Evolutionary conservation across 192 early-diverging fungal genomes (phyloP).

Genomic region (Coemansia sp.): DNA sequence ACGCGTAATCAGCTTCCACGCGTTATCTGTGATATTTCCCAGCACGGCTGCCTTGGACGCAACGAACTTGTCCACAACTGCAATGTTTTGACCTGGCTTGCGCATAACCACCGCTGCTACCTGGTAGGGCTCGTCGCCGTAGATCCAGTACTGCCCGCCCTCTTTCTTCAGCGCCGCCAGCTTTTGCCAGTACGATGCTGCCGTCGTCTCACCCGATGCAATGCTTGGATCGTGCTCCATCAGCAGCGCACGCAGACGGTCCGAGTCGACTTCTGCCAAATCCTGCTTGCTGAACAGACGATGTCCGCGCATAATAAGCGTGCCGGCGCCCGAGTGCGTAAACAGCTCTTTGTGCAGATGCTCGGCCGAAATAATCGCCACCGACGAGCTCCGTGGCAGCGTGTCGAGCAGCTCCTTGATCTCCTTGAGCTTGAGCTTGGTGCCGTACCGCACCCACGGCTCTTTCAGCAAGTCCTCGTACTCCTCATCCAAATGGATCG

Average conservation of each 20-base stretch:
- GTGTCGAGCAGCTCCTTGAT: constrained; percentile 96
- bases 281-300: constrained; percentile 73
- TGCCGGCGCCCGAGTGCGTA: constrained; percentile 96
- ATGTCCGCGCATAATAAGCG: constrained; percentile 95
- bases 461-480: constrained; percentile 93
- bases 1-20: constrained; percentile 85
- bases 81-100: constrained; percentile 48
- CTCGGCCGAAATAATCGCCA: constrained; percentile 98
- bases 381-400: constrained; percentile 95
- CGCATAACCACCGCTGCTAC: constrained; percentile 82
- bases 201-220: constrained; percentile 63
- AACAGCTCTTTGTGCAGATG: constrained; percentile 99
- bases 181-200: constrained; percentile 71
- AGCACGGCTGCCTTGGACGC: constrained; percentile 80
- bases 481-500: constrained; percentile 98
- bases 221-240: constrained; percentile 72
- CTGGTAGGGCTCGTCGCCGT: constrained; percentile 93
- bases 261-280: constrained; percentile 71
- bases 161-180: constrained; percentile 57
- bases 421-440: constrained; percentile 96
- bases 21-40: constrained; percentile 96
- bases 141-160: constrained; percentile 65
- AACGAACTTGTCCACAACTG: constrained; percentile 89
- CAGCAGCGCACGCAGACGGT: constrained; percentile 78
- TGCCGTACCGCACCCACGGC: constrained; percentile 97